Percentiles rank a stretch among this genome's conserved stretches.
Conservation (phyloP, 768 basidiomycete genomes). For the Tulasnella sp. region DNA sequence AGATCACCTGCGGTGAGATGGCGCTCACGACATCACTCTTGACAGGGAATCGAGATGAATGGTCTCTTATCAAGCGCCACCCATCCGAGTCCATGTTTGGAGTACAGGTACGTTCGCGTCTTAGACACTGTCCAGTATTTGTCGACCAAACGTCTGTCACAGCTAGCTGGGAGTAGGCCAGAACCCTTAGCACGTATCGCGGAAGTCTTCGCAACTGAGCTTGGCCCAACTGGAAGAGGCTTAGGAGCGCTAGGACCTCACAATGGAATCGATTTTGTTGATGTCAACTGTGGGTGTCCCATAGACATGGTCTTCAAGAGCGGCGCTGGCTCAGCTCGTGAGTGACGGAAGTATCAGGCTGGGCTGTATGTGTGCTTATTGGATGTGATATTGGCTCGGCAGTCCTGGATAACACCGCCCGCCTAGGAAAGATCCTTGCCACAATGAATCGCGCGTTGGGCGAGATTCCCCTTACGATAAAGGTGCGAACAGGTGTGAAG, state of each 20-base stretch:
- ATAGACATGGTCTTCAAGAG: slow-evolving; percentile 91
- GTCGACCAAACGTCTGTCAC: slow-evolving; percentile 25
- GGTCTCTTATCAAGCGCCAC: slow-evolving; percentile 85
- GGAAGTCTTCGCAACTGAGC: slow-evolving; percentile 12
- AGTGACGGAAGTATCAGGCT: slow-evolving; percentile 26
- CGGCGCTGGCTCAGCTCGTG: slow-evolving; percentile 83
- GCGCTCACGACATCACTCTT: slow-evolving; percentile 88
- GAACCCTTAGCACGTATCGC: slow-evolving; percentile 40
- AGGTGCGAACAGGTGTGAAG: slow-evolving; percentile 87
- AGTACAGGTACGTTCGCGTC: slow-evolving; percentile 28
- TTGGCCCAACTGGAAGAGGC: slow-evolving; percentile 5
- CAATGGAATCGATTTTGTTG: slow-evolving; percentile 67
- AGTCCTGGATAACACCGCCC: slow-evolving; percentile 78
- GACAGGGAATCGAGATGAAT: slow-evolving; percentile 82
- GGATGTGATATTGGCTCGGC: neutral
- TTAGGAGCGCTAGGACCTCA: slow-evolving; percentile 1
- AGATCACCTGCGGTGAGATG: slow-evolving; percentile 97
- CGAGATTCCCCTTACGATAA: slow-evolving; percentile 83
- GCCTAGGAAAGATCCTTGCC: slow-evolving; percentile 73
- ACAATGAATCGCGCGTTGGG: slow-evolving; percentile 91
- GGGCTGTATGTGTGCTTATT: neutral
- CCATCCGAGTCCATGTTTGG: slow-evolving; percentile 82
- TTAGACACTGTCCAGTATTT: too few relatives aligned
- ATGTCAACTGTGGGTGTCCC: slow-evolving; percentile 94
- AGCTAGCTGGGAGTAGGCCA: slow-evolving; percentile 85